Evolutionary conservation across 2,329 filamentous ascomycete species (phyloP), one percentile per base, ranked within the genome.

Genomic region (Cladophialophora bantiana): DNA sequence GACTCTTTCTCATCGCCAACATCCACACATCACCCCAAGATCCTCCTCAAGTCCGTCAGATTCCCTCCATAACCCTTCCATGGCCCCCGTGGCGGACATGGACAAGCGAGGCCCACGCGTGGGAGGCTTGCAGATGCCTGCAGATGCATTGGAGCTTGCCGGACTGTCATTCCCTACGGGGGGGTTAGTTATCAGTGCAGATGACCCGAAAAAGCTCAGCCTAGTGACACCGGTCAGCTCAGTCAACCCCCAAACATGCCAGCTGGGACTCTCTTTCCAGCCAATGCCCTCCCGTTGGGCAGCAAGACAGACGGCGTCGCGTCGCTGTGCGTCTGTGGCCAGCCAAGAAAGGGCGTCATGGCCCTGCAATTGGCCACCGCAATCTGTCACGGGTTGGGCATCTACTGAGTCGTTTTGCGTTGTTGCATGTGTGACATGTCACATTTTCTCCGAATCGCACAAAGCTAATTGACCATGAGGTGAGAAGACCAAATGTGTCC

Each of bases 401-500:
- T 38, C 34, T 45, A 54, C 26, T 42, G 26, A 50, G 38, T 36
- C 32, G 20, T 38, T 36, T 56, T 54, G 45, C 36, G 48, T 4
- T 20, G 26, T 52, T 58, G 60, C 61, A 67, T 67, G 65, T 50
- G 45, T 67, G 65, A 67, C 61, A 53, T 61, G 62, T 61, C 60
- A 61, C 45, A 60, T 35, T 48, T 31, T 54, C 54, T 38, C 55
- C 55, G 61, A 64, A 42, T 35, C 40, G 53, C 61, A 63, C 53
- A 31, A 63, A 54, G 31, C 50, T 26, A n/a, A 40, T 40, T 34
- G 61, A 48, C 20, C 26, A 48, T 40, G 45, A 50, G 45, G 58
- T 50, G 40, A 60, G 31, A 55, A 34, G 18, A 38, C 20, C 55
- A 58, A 32, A 34, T n/a, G 10, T 34, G n/a, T 42, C 20, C 15